Base-by-base conservation (phyloP, 768 basidiomycete genomes). In the Psilocybe cyanescens region DNA sequence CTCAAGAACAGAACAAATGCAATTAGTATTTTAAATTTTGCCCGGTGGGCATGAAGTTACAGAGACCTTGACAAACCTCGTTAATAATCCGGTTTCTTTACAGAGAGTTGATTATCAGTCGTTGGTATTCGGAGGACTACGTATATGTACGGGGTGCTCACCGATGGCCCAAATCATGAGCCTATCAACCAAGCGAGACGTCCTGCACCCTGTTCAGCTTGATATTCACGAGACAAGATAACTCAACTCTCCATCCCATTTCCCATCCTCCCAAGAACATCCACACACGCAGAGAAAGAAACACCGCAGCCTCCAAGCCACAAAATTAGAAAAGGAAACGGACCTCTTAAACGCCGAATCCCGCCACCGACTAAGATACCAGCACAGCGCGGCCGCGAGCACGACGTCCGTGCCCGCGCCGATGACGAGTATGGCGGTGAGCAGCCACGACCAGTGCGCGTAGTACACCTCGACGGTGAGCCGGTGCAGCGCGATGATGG, bases 331-430 rank as follows among this genome's bases (percentile, higher is more conserved):
- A 47, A 47, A 58, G n/a, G 3, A 46, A 45, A 53, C 55, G 0
- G 12, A 60, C 58, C 62, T 64, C 59, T 63, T 39, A 29, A 67
- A 62, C 28, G 57, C 61, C 17, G 46, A 37, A 9, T 47, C 60
- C 41, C 56, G 55, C 62, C 58, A 64, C 50, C 44, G 30, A 16
- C 56, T 61, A 33, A 72, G 52, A 49, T 67, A 66, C 58, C 61
- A 72, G 39, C 70, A 71, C 31, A 68, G 54, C 1, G 63, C 39
- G 4, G 28, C 50, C n/a, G 67, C 67, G 6, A 72, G 28, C 1
- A 68, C 57, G 5, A 63, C 39, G 44, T 71, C 71, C 3, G 60
- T 63, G 5, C 45, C 47, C 9, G 65, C 68, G 9, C 69, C 69
- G 14, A 69, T 33, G 17, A 57, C 54, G 2, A 73, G 45, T 9